These are phyloP conservation scores for Vicia villosa DNA, from an alignment of 306 rosid genomes.

Conservation along the genomic window DNA sequence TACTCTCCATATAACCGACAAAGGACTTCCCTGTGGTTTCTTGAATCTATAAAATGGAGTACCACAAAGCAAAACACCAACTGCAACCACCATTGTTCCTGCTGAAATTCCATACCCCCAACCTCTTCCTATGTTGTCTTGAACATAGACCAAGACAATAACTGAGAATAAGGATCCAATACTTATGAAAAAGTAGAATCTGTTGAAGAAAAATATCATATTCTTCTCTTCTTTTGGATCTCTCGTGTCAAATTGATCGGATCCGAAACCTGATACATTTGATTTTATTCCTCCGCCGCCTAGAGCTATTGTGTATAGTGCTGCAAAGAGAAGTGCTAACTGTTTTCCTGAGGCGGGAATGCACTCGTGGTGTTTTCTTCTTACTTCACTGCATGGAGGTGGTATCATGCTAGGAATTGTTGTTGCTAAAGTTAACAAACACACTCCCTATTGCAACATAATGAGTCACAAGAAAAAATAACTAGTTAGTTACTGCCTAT, in stretches of 20 bases:
- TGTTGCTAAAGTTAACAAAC: constrained; percentile 71
- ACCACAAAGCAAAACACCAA: constrained; percentile 60
- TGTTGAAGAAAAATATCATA: constrained; percentile 94
- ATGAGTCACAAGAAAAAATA: neutral
- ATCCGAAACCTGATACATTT: constrained; percentile 88
- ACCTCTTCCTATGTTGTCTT: constrained; percentile 83
- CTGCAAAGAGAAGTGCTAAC: constrained; percentile 63
- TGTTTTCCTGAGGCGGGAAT: constrained; percentile 64
- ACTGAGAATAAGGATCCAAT: constrained; percentile 83
- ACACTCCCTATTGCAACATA: constrained; percentile 61
- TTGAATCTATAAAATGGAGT: constrained; percentile 66
- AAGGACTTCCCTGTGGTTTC: constrained; percentile 86
- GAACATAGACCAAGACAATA: constrained; percentile 77
- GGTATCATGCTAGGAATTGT: constrained; percentile 74
- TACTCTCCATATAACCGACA: constrained; percentile 81
- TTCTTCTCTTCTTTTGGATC: constrained; percentile 82
- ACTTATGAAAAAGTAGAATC: constrained; percentile 84
- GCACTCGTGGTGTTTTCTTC: constrained; percentile 64
- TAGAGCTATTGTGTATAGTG: constrained; percentile 69
- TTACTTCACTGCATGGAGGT: constrained; percentile 55
- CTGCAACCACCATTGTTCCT: constrained; percentile 64
- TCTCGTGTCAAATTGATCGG: constrained; percentile 64
- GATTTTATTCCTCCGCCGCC: constrained; percentile 97
- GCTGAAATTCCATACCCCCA: constrained; percentile 94
- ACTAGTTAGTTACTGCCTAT: neutral